These are phyloP conservation scores for Dothistroma pini DNA, from an alignment of 2,329 filamentous ascomycete genomes.

Conservation along the genomic window DNA sequence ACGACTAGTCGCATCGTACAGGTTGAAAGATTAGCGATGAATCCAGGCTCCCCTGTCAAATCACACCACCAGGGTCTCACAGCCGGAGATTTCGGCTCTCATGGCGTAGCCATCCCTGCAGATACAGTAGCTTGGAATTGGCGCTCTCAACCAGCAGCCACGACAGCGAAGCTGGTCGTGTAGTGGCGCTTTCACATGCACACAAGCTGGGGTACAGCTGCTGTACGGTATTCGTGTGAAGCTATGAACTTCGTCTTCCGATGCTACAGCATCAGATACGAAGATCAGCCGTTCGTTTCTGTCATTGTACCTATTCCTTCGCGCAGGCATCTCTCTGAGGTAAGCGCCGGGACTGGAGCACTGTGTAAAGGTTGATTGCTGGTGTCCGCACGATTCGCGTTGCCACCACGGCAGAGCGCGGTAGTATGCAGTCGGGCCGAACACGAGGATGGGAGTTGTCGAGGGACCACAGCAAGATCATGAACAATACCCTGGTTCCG, in stretches of 20 bases:
- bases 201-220: conserved; percentile 4
- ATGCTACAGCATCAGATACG: neutral
- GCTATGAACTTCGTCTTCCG: neutral
- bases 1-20: neutral
- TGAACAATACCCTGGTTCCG: conserved; percentile 1
- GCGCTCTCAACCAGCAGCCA: conserved; percentile 6
- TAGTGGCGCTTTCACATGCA: conserved; percentile 2
- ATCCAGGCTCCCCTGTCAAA: neutral
- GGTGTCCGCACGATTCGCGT: conserved; percentile 11
- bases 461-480: neutral
- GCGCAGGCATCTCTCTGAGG: neutral
- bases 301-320: neutral
- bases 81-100: neutral
- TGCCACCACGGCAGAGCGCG: conserved; percentile 11
- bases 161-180: neutral
- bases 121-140: conserved; percentile 1
- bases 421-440: conserved; percentile 17
- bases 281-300: neutral
- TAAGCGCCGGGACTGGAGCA: neutral
- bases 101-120: conserved; percentile 6
- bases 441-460: neutral
- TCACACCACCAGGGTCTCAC: neutral
- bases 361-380: neutral
- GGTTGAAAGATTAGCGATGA: neutral
- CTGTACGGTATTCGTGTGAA: neutral